Evolutionary conservation across 164 flowering plant species (phyloP).

Genomic region (Echeveria elegans): DNA sequence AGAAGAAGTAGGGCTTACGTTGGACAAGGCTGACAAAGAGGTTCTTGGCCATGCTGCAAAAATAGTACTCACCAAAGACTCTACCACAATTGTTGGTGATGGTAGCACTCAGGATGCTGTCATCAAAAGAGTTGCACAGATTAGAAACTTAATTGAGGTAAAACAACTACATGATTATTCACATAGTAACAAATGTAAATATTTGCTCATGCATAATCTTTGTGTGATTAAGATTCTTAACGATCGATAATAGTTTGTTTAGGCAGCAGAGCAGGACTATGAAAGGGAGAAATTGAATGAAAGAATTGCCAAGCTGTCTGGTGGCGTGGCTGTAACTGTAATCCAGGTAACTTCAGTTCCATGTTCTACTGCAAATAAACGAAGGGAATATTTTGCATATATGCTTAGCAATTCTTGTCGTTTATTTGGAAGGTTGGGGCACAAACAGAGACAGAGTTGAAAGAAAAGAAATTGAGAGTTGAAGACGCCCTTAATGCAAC

Average conservation of each 20-base stretch:
- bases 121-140: conserved; percentile 75
- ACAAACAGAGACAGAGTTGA: conserved; percentile 94
- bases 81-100: conserved; percentile 91
- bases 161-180: neutral
- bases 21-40: conserved; percentile 82
- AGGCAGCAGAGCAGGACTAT: conserved; percentile 92
- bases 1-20: conserved; percentile 85
- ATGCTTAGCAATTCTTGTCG: neutral
- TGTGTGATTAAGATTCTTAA: too few species aligned
- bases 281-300: conserved; percentile 92
- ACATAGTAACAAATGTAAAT: neutral
- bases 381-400: neutral
- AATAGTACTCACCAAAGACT: conserved; percentile 90
- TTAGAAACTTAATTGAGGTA: conserved; percentile 80
- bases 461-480: conserved; percentile 93
- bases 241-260: too few species aligned
- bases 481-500: conserved; percentile 99
- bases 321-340: conserved; percentile 98
- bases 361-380: neutral
- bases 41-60: conserved; percentile 90
- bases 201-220: too few species aligned
- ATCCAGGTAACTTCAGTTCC: conserved; percentile 46
- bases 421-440: conserved; percentile 76
- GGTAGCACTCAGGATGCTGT: conserved; percentile 96
- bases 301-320: conserved; percentile 95